phyloP scores from a whole-genome alignment of 768 basidiomycete genomes.

The Glaciozyma antarctica region DNA sequence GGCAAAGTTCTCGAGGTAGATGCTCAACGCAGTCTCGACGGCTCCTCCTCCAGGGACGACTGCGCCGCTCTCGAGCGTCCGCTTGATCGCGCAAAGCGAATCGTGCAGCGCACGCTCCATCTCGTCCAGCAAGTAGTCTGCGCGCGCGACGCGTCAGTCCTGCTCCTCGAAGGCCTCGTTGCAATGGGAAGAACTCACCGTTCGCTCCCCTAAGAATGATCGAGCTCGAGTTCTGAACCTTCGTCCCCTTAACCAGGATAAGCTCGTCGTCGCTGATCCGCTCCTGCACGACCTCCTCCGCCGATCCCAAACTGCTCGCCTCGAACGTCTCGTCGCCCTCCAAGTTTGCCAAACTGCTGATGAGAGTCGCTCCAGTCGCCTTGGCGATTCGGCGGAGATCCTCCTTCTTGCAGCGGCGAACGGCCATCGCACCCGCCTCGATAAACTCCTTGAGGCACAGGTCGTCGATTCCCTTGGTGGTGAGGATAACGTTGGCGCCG shows the following conservation, averaged over 20 bases:
- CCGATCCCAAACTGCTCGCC: conserved; percentile 73
- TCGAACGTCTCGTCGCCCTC: conserved; percentile 98
- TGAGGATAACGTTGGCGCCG: conserved; percentile 92
- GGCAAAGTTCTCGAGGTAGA: conserved; percentile 97
- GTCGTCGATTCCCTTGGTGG: conserved; percentile 98
- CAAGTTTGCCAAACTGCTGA: conserved; percentile 86
- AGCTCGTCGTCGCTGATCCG: conserved; percentile 97
- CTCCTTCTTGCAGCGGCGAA: conserved; percentile 93
- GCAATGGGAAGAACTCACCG: conserved; percentile 22
- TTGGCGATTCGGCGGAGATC: conserved; percentile 93
- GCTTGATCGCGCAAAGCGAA: conserved; percentile 86
- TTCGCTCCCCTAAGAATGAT: conserved; percentile 93
- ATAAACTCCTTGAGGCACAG: conserved; percentile 97
- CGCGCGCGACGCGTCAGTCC: background rate
- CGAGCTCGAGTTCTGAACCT: conserved; percentile 84
- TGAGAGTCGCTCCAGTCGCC: conserved; percentile 87
- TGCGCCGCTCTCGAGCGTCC: conserved; percentile 87
- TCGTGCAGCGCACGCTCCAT: conserved; percentile 98
- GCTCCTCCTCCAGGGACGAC: conserved; percentile 97
- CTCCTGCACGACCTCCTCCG: conserved; percentile 94
- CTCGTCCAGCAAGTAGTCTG: conserved; percentile 96
- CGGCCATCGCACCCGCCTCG: conserved; percentile 97
- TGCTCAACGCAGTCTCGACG: conserved; percentile 90
- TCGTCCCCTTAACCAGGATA: conserved; percentile 94
- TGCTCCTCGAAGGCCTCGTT: background rate